Base-by-base conservation (phyloP, 257 asterid species). In the Solanum sparsipilum region DNA sequence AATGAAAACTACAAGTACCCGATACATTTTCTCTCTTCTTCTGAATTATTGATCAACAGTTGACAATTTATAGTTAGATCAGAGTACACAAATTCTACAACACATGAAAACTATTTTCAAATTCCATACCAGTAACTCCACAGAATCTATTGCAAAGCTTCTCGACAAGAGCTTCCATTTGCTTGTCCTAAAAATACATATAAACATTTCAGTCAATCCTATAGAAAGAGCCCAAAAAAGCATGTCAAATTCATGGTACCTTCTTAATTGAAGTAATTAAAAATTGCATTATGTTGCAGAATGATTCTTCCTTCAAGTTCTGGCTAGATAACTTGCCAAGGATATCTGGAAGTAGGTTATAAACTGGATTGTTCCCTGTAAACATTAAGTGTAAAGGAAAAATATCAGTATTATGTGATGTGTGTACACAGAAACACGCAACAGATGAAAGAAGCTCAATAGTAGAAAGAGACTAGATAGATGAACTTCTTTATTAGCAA, bases 81-180 rank as follows among this genome's bases (percentile, higher is more conserved):
- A 46, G 13, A 81, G 85, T 82, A 31, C 85, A 48, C 65, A 31
- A 10, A 48, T 48, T 27, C 71, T 29, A 48, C 60, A 60, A 18
- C 44, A 48, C 67, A 7, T 39, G 21, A 63, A 31, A 68, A 65
- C 85, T 65, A 81, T 23, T 41, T 46, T 11, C 32, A 87, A 60
- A 48, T 78, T 68, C 21, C 78, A 87, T 93, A 97, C 99, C 99
- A 90, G 98, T 90, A 88, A 94, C 98, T 52, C 99, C 99, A 75
- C 94, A 89, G 88, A 97, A 93, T 92, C 99, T 95, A 86, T 95
- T 93, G 94, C 98, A 95, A 85, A 97, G 95, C 91, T 97, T 97
- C 87, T 97, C 99, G n/a, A 97, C 99, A 86, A 97, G 98, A 82
- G 98, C 88, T 91, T 97, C 99, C 98, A 97, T 95, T 95, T 97